Evolutionary conservation across 1,284 basidiomycete genomes (phyloP).

Genomic region (Papiliotrema nemorosa): DNA sequence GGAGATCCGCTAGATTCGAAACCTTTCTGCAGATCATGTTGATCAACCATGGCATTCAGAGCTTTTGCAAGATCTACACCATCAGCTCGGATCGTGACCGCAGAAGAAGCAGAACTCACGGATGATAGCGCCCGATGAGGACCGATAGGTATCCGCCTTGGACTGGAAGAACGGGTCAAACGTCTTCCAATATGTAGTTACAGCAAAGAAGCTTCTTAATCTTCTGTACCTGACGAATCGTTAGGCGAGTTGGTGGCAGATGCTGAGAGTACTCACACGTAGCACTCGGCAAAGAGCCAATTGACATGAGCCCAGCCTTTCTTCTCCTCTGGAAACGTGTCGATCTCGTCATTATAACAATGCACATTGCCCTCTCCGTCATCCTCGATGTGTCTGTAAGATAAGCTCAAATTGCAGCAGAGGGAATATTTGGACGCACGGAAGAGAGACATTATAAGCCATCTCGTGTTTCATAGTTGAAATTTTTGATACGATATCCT

Average conservation of each 20-base stretch:
- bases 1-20: constrained; percentile 34
- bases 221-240: constrained; percentile 70
- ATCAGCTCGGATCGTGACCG: constrained; percentile 24
- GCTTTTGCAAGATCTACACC: constrained; percentile 41
- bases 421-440: constrained; percentile 53
- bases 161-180: constrained; percentile 83
- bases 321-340: constrained; percentile 54
- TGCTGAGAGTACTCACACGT: constrained; percentile 46
- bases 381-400: constrained; percentile 54
- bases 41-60: constrained; percentile 34
- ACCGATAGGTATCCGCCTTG: constrained; percentile 79
- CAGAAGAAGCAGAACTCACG: constrained; percentile 51
- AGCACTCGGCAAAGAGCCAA: constrained; percentile 90
- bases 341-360: constrained; percentile 71
- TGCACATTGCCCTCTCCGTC: constrained; percentile 68
- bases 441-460: constrained; percentile 70
- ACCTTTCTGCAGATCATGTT: constrained; percentile 27
- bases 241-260: no score
- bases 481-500: constrained; percentile 71
- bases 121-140: constrained; percentile 72
- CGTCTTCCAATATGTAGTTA: constrained; percentile 66
- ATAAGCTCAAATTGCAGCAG: no score
- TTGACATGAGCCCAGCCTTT: constrained; percentile 87
- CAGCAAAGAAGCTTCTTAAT: constrained; percentile 69
- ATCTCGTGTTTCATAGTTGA: constrained; percentile 86